Conservation (phyloP, 768 basidiomycete species). For the Pleurotus djamor region DNA sequence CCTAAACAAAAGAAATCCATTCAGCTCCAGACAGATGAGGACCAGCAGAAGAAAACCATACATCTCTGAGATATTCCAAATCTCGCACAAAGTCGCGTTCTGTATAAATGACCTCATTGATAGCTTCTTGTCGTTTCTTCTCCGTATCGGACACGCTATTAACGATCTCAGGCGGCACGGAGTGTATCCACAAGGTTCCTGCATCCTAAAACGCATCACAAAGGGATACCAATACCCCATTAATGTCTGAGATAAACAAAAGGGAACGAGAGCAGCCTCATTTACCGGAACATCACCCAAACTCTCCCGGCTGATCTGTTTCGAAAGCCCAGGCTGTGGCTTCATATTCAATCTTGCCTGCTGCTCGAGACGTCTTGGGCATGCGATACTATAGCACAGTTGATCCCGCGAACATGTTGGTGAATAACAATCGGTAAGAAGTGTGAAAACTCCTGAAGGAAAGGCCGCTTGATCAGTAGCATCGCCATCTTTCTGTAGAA, state of each 20-base stretch:
- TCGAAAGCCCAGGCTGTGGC: constrained; percentile 84
- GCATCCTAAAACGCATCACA: constrained; percentile 24
- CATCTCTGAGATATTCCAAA: constrained; percentile 96
- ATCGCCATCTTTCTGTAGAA: constrained; percentile 8
- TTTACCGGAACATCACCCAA: constrained; percentile 74
- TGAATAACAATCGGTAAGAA: constrained; percentile 96
- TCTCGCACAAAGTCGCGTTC: constrained; percentile 98
- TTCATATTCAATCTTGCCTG: constrained; percentile 94
- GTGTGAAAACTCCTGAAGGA: constrained; percentile 93
- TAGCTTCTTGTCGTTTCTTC: constrained; percentile 96
- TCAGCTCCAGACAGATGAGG: constrained; percentile 61
- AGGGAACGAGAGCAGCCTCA: constrained; percentile 21
- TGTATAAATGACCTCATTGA: constrained; percentile 94
- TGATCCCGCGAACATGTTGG: constrained; percentile 93
- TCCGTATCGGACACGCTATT: constrained; percentile 91
- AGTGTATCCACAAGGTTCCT: constrained; percentile 93
- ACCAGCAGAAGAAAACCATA: constrained; percentile 33
- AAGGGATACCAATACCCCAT: constrained; percentile 5
- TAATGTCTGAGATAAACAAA: not conserved
- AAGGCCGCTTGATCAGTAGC: constrained; percentile 56
- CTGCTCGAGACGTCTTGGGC: constrained; percentile 91
- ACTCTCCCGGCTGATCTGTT: constrained; percentile 80
- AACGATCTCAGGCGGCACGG: constrained; percentile 91
- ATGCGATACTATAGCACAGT: constrained; percentile 97
- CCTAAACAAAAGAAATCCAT: constrained; percentile 57